Base-by-base conservation (phyloP, 129 eudicot genomes). In the Calendula officinalis region DNA sequence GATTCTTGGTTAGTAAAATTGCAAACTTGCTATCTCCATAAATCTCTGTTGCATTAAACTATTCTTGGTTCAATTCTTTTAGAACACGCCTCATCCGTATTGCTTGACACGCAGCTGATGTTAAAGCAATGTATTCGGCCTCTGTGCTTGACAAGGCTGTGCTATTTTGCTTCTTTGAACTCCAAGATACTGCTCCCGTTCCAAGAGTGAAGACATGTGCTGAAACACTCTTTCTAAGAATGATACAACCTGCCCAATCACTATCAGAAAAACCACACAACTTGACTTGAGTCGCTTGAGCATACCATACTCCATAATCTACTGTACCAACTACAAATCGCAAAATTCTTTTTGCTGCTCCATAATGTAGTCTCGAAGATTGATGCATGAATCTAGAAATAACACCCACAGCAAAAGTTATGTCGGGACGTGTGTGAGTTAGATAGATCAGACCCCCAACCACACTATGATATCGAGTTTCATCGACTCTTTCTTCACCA, bases 141-240 rank as follows among this genome's bases (percentile, higher is more conserved):
- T 60, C 65, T 0, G 49, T n/a, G 15, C 30, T 37, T 7, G 65
- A 60, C 3, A 17, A 17, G 16, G 50, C 49, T 13, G 40, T 37
- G 2, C 16, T 64, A 1, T 32, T n/a, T 66, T 66, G 46, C 43
- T 50, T 49, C 38, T 51, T 51, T 7, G 50, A 64, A 64, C 34
- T 30, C 70, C 45, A 64, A 8, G 70, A 11, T 4, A 64, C 44
- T 33, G 34, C 44, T 14, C 45, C 34, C 1, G 34, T 27, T 5
- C 70, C 70, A 32, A 64, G 10, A 7, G 27, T 12, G 13, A 64
- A 64, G n/a, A 64, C 59, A 64, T 32, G 32, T 3, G 30, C 70
- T 3, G 32, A 45, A 6, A 39, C 50, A 43, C 47, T 66, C 17
- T 51, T 66, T 11, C 71, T 27, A 66, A 50, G 60, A 66, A 50